These are phyloP conservation scores for Cercospora sojina DNA, from an alignment of 2,329 filamentous ascomycete species.

Conservation along the genomic window DNA sequence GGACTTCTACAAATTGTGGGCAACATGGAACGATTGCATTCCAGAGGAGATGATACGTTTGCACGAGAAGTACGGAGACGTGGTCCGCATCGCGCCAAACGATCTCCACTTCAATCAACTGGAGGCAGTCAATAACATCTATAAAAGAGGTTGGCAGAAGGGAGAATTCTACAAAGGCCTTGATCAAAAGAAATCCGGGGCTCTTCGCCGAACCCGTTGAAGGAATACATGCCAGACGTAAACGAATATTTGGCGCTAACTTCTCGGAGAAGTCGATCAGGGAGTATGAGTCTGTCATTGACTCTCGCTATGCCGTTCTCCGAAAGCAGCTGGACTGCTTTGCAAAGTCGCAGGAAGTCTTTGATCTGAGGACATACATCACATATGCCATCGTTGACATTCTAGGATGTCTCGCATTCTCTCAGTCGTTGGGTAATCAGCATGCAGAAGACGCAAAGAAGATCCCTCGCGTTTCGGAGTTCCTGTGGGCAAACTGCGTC, in stretches of 20 bases:
- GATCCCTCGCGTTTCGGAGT: conserved; percentile 3
- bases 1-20: conserved; percentile 2
- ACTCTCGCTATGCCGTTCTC: background rate
- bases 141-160: conserved; percentile 9
- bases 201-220: background rate
- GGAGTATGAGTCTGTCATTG: conserved; percentile 6
- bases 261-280: conserved; percentile 4
- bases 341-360: background rate
- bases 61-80: conserved; percentile 16
- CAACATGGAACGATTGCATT: background rate
- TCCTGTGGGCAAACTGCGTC: background rate
- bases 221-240: background rate
- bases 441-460: conserved; percentile 6
- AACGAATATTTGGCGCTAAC: background rate
- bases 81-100: conserved; percentile 20
- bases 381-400: conserved; percentile 9
- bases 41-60: background rate
- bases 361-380: conserved; percentile 9
- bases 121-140: conserved; percentile 4
- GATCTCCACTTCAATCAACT: conserved; percentile 2
- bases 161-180: conserved; percentile 5
- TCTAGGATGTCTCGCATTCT: conserved; percentile 7
- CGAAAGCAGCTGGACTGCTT: conserved; percentile 2
- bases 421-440: conserved; percentile 6
- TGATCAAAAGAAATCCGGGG: background rate